A percentile compares a stretch with the other conserved stretches of the same genome.
Evolutionary conservation across 352 stramenopile species (phyloP).

Genomic region (Pythium diclinum): DNA sequence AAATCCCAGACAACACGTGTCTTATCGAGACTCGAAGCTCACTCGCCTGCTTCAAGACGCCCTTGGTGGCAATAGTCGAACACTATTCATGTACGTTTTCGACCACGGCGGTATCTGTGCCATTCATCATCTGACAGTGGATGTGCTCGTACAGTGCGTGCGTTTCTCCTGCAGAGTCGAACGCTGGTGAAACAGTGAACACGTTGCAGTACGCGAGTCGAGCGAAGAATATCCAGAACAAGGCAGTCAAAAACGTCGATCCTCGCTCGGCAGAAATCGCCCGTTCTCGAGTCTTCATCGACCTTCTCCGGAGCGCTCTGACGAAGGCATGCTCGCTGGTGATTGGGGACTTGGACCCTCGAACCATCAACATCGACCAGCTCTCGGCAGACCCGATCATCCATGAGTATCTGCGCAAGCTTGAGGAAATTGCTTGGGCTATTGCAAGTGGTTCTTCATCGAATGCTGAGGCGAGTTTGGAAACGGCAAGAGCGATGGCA

Average conservation of each 20-base stretch:
- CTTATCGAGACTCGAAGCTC: conserved; percentile 81
- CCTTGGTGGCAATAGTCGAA: conserved; percentile 85
- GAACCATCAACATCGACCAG: conserved; percentile 35
- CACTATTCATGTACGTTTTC: conserved; percentile 79
- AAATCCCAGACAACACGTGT: conserved; percentile 56
- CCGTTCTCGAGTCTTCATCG: conserved; percentile 64
- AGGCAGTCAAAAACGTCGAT: conserved; percentile 88
- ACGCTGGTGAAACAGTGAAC: conserved; percentile 72
- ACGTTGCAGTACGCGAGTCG: conserved; percentile 86
- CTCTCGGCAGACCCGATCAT: conserved; percentile 51
- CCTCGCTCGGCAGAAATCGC: conserved; percentile 68
- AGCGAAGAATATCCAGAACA: conserved; percentile 89
- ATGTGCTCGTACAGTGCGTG: conserved; percentile 51
- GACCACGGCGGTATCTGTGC: neutral
- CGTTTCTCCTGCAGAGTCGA: conserved; percentile 71
- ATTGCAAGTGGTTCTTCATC: conserved; percentile 16
- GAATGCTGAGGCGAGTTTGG: conserved; percentile 13
- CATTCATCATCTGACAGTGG: neutral
- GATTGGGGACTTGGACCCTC: conserved; percentile 21
- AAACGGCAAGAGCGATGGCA: conserved; percentile 17
- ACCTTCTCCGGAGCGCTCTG: conserved; percentile 63
- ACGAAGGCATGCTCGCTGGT: conserved; percentile 52
- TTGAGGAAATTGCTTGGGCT: conserved; percentile 47
- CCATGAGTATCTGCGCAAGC: conserved; percentile 45
- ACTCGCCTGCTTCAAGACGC: conserved; percentile 82